These are phyloP conservation scores for Cubamyces lactineus DNA, from an alignment of 768 basidiomycete genomes.

Conservation along the genomic window DNA sequence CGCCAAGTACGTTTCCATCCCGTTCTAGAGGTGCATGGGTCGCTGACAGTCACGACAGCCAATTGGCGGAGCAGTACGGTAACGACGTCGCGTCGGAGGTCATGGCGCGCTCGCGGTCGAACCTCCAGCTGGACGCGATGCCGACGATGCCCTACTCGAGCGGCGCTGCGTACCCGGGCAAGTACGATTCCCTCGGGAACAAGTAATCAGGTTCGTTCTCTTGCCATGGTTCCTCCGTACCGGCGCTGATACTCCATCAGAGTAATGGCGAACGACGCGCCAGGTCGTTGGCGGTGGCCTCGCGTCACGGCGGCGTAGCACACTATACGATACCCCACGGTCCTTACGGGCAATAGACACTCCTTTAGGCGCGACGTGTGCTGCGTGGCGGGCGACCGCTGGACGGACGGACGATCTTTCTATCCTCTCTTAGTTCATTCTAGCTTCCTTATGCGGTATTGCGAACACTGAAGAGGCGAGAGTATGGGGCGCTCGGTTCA, in stretches of 20 bases:
- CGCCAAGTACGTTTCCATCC: constrained; percentile 56
- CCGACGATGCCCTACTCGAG: constrained; percentile 35
- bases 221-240: background rate
- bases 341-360: constrained; percentile 24
- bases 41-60: constrained; percentile 42
- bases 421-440: too few species aligned
- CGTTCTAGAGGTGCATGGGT: background rate
- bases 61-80: constrained; percentile 77
- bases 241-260: background rate
- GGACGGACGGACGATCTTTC: background rate
- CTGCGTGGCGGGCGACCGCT: background rate
- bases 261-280: background rate
- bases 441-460: too few species aligned
- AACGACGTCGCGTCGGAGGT: constrained; percentile 62
- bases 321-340: constrained; percentile 23
- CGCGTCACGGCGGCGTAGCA: constrained; percentile 17
- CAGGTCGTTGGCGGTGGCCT: background rate
- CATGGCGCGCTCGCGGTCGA: constrained; percentile 58
- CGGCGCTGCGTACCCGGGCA: constrained; percentile 25
- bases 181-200: constrained; percentile 27
- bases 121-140: constrained; percentile 44
- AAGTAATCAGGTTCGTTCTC: background rate
- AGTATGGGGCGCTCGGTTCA: too few species aligned
- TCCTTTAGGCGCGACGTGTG: constrained; percentile 10
- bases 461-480: too few species aligned